These are phyloP conservation scores for Cercospora sojina DNA, from an alignment of 2,329 filamentous ascomycete species.

Conservation along the genomic window DNA sequence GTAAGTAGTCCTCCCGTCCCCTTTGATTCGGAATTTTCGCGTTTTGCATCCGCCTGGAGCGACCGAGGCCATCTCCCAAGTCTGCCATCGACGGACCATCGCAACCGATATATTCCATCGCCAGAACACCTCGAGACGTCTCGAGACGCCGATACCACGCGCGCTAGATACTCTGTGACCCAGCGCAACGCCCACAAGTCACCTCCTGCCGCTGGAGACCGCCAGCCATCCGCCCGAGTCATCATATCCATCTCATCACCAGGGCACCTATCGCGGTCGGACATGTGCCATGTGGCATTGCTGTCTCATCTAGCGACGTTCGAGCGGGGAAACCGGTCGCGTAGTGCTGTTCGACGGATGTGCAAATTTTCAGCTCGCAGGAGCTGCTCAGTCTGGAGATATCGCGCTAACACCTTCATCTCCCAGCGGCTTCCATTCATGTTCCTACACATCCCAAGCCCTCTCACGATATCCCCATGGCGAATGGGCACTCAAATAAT, in stretches of 20 bases:
- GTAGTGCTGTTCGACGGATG: constrained; percentile 32
- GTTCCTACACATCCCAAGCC: constrained; percentile 59
- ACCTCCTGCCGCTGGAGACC: constrained; percentile 21
- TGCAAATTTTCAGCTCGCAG: constrained; percentile 36
- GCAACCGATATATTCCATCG: constrained; percentile 33
- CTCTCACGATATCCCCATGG: constrained; percentile 53
- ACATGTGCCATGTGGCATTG: constrained; percentile 38
- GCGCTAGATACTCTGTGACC: constrained; percentile 11
- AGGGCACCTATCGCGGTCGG: constrained; percentile 41
- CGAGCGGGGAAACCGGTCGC: constrained; percentile 46
- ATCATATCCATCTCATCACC: constrained; percentile 30
- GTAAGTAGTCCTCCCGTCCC: constrained; percentile 51
- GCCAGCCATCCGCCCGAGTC: constrained; percentile 26
- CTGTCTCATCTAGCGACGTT: constrained; percentile 31
- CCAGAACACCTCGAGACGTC: constrained; percentile 15
- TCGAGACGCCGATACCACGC: constrained; percentile 26
- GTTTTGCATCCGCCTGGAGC: constrained; percentile 15
- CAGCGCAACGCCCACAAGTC: constrained; percentile 19
- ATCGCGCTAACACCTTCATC: constrained; percentile 45
- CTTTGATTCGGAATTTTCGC: constrained; percentile 33
- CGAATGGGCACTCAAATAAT: constrained; percentile 66
- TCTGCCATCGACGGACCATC: constrained; percentile 32
- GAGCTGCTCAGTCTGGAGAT: constrained; percentile 32
- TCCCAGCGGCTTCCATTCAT: constrained; percentile 60
- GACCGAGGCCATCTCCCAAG: constrained; percentile 23